Base-by-base conservation (phyloP, 306 rosid species). In the Glycine latifolia region DNA sequence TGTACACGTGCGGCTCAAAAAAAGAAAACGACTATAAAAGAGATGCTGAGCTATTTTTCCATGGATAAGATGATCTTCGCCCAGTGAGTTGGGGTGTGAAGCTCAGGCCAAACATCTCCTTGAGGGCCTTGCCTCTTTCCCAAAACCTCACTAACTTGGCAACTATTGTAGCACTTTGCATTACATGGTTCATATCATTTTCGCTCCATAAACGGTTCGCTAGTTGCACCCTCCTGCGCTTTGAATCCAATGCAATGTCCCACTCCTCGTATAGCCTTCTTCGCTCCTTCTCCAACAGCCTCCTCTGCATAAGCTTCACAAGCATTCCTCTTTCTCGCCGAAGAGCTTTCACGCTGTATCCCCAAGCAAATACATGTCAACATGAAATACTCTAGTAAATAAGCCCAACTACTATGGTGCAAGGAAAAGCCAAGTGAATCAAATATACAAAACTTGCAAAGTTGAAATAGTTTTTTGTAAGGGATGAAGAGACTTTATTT, bases 31-130 rank as follows among this genome's bases (percentile, higher is more conserved):
- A 54, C 82, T 79, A 89, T 13, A 70, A 60, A 66, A 88, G 90
- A 37, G 97, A 86, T 7, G 86, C 68, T 83, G 71, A 79, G 80
- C 87, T 89, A 84, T 72, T 91, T 87, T 63, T 91, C 98, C 98
- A 95, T 69, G 87, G 83, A 70, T 67, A 87, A n/a, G 94, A 88
- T 80, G 92, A 88, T 81, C 94, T 90, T 7, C 97, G 81, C 60
- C 67, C 86, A 6, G 89, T 35, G 59, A 80, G 85, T 9, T 89
- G 84, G 31, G 94, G 92, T 10, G 97, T 84, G 82, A 90, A 95
- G 86, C 97, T 95, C 46, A 95, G 94, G 16, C 99, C 99, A 79
- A 93, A 93, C 96, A 93, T 95, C 88, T 91, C 99, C 90, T 91
- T 95, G 8, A 93, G 88, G 61, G 91, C 92, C 69, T 85, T 88